Evolutionary conservation across 192 early-diverging fungal genomes (phyloP), one percentile per base, ranked within the genome.

Genomic region (Spizellomyces punctatus): DNA sequence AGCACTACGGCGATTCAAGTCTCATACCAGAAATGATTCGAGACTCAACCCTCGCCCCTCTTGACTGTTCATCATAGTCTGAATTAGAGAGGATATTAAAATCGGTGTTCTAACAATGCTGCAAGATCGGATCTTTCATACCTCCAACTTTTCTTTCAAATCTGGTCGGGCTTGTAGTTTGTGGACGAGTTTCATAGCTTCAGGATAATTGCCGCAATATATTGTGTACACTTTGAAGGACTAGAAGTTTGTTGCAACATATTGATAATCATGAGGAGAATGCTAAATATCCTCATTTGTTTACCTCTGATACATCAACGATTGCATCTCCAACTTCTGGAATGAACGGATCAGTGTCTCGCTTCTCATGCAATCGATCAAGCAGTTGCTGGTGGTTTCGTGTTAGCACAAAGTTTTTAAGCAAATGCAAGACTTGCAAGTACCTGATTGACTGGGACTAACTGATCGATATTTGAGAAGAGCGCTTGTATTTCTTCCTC

Each of bases 1-100:
- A 36, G 1, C 27, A 36, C 27, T 36, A 36, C 27, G 3, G 27
- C 3, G 27, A 36, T 36, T 36, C 50, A 54, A 12, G 1, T 2
- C 17, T n/a, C 12, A 54, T 63, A 84, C 82, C 77, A 87, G 64
- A 58, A 87, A 87, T 14, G 85, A 87, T 64, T 87, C 86, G 41
- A 87, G 64, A 59, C 82, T 85, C 10, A 87, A 67, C 5, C 86
- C 86, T 41, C 86, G 69, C 0, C 64, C 75, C 72, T 83, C 82
- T 9, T 80, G 57, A 46, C 67, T 76, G 66, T 73, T 76, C 75
- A 79, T 80, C 69, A 76, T 73, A 56, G 79, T 79, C 63, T 83
- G 64, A 48, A 71, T 46, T 4, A 8, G n/a, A 27, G 1, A 44
- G 19, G 3, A 45, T 45, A 67, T 8, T 64, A 21, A 22, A 45